Evolutionary conservation across 139 green algal species (phyloP).

Genomic region (Chlamydomonas applanata): DNA sequence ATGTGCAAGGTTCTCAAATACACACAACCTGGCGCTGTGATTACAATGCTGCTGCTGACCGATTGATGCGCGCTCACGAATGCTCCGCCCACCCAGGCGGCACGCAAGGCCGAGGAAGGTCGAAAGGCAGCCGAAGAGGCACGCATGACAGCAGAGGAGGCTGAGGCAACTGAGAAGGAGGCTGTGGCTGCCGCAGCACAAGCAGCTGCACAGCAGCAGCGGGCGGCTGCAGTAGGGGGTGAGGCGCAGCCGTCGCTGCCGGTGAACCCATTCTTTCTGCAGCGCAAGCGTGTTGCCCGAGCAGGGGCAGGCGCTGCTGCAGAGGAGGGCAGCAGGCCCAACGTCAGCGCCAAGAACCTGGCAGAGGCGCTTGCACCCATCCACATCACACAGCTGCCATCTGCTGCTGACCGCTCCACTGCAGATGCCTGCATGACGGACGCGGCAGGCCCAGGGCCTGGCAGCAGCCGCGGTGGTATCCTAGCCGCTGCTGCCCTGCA

Average conservation of each 20-base stretch:
- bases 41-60: too few species aligned
- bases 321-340: neutral
- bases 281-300: conserved; percentile 1
- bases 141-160: conserved; percentile 1
- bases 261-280: conserved; percentile 15
- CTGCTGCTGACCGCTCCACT: too few species aligned
- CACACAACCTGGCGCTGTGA: too few species aligned
- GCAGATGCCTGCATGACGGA: too few species aligned
- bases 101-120: neutral
- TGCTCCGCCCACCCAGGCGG: neutral
- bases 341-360: neutral
- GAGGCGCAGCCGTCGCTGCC: neutral
- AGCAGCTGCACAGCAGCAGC: neutral
- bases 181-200: neutral
- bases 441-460: too few species aligned
- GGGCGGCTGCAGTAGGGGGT: neutral
- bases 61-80: too few species aligned
- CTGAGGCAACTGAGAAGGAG: neutral
- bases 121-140: neutral
- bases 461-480: too few species aligned
- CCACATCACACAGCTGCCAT: conserved; percentile 3
- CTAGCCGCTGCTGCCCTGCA: too few species aligned
- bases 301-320: neutral
- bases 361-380: conserved; percentile 13
- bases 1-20: neutral